phyloP scores from a whole-genome alignment of 78 protist species.

The Speleostelium caveatum region DNA sequence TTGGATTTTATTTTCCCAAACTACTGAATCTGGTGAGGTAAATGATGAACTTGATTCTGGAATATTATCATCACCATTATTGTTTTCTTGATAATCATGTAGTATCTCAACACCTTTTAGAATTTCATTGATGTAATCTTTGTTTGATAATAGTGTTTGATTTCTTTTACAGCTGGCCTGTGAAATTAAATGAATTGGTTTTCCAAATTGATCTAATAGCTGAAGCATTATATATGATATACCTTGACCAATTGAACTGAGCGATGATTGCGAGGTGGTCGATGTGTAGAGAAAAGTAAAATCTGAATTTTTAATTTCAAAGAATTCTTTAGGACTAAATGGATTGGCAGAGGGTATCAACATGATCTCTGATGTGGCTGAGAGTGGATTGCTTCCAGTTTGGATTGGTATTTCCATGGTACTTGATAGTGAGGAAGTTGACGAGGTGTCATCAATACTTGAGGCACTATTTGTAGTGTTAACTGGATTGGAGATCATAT shows the following conservation, averaged over 20 bases:
- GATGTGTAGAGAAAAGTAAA: conserved; percentile 62
- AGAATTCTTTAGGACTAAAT: neutral
- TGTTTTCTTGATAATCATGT: neutral
- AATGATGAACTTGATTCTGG: no score
- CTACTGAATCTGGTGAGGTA: neutral
- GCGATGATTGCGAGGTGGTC: conserved; percentile 33
- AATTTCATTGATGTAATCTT: conserved; percentile 4
- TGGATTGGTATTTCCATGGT: neutral
- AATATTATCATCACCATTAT: no score
- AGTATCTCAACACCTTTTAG: conserved; percentile 18
- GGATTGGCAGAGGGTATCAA: neutral
- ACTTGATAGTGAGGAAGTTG: neutral
- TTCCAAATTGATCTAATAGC: neutral
- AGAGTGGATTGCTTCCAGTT: neutral
- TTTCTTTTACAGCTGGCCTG: neutral
- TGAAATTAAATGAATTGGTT: neutral
- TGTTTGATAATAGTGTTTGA: no score
- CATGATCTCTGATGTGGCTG: conserved; percentile 15
- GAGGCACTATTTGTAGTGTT: neutral
- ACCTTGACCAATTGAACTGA: conserved; percentile 64
- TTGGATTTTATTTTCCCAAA: conserved; percentile 25
- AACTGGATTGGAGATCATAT: neutral
- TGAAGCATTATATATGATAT: conserved; percentile 6
- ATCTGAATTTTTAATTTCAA: conserved; percentile 42
- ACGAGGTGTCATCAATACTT: neutral